Evolutionary conservation across 129 eudicot species (phyloP).

Genomic region (Arctium minus): DNA sequence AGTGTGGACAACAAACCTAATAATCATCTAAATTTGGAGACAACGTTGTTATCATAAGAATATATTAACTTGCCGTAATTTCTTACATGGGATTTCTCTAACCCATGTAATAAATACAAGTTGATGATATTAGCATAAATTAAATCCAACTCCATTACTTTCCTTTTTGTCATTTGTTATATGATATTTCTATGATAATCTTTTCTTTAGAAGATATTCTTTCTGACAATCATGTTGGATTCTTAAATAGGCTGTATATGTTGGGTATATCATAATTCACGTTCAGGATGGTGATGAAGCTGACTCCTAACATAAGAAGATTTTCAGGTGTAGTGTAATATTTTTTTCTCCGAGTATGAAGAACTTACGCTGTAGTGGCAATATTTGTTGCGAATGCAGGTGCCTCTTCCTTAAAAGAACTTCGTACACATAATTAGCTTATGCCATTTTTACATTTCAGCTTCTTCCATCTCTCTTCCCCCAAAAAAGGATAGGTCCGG

Average conservation of each 20-base stretch:
- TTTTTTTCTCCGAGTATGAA: slow-evolving; percentile 15
- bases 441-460: background rate
- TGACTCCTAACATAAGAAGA: slow-evolving; percentile 47
- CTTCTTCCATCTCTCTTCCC: too few species aligned
- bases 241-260: slow-evolving; percentile 46
- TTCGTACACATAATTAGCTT: background rate
- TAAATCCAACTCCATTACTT: slow-evolving; percentile 4
- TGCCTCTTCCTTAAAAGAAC: slow-evolving; percentile 3
- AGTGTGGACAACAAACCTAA: background rate
- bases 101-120: background rate
- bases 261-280: slow-evolving; percentile 48
- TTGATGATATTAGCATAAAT: slow-evolving; percentile 14
- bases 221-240: slow-evolving; percentile 43
- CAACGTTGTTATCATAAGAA: background rate
- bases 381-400: slow-evolving; percentile 33
- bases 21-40: background rate
- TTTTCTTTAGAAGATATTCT: slow-evolving; percentile 16
- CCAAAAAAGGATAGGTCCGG: background rate
- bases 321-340: slow-evolving; percentile 44
- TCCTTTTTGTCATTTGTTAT: background rate
- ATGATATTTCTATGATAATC: slow-evolving; percentile 5
- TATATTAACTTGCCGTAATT: background rate
- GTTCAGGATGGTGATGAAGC: slow-evolving; percentile 48
- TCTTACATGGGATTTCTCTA: background rate
- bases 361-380: slow-evolving; percentile 33